Evolutionary conservation across 2,329 filamentous ascomycete genomes (phyloP), one percentile per base, ranked within the genome.

Genomic region (Aspergillus ochraceus): DNA sequence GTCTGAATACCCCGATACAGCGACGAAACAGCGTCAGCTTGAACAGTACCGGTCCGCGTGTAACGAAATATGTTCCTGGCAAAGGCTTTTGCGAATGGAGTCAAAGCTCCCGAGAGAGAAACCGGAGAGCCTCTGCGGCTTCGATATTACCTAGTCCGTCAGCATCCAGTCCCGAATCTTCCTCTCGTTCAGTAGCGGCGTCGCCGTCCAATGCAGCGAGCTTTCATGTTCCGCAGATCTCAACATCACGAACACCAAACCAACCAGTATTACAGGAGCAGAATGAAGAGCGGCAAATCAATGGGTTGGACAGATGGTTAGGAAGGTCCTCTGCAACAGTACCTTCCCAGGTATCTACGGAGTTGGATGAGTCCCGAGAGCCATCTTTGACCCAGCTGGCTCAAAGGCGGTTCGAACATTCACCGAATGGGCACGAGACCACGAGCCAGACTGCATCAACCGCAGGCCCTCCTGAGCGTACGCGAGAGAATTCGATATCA

Each of bases 271-370:
- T 60, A 60, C 14, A 65, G 19, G 64, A 66, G n/a, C 63, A 58
- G 17, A 64, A 65, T 17, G 59, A 53, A 36, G 68, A 70, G 26
- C 63, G 60, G 6, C 66, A 68, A 47, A 63, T 64, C 2, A 70
- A 68, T 46, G 70, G 68, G 22, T 61, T 75, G 10, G 72, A 75
- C 54, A 70, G 67, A 5, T 74, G 71, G 72, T 69, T 75, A 30
- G 52, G 63, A 20, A 70, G 57, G 19, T 62, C 58, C 3, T 63
- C 66, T 2, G 61, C 62, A 32, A 58, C 49, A 3, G 12, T 57
- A 6, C 29, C 52, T 20, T n/a, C 52, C 9, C 57, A 50, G 9
- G 39, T 17, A 11, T 26, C 42, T 36, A 2, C 32, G 32, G 32
- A 36, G 14, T 26, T 32, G 5, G 55, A 22, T 4, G 29, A 59